phyloP scores from a whole-genome alignment of 2,329 filamentous ascomycete genomes.

The Ilyonectria sp. region DNA sequence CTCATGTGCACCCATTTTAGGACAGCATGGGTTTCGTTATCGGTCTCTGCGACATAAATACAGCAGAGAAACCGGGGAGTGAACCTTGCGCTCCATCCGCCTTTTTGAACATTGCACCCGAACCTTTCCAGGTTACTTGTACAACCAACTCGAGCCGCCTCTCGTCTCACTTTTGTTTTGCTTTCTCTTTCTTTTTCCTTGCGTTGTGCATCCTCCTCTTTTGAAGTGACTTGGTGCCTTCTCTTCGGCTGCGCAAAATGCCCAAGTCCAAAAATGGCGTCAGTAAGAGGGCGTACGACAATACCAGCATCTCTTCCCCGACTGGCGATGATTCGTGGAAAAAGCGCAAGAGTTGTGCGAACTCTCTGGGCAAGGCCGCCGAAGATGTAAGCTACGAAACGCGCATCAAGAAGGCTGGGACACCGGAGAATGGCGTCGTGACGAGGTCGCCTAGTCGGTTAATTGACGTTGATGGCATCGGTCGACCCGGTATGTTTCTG shows the following conservation, averaged over 20 bases:
- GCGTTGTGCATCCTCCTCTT: too few species aligned
- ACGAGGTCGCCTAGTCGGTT: slow-evolving; percentile 65
- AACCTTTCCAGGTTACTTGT: neutral
- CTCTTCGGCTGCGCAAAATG: neutral
- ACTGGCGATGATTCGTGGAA: slow-evolving; percentile 5
- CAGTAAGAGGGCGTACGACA: slow-evolving; percentile 3
- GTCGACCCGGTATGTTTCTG: slow-evolving; percentile 65
- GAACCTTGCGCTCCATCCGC: neutral
- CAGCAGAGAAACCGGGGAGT: neutral
- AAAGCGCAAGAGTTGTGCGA: slow-evolving; percentile 5
- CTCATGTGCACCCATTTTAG: neutral
- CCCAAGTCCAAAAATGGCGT: neutral
- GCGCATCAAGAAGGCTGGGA: neutral
- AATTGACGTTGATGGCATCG: slow-evolving; percentile 75
- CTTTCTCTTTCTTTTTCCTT: too few species aligned
- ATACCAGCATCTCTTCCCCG: neutral
- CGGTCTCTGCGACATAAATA: neutral
- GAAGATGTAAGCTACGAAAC: neutral
- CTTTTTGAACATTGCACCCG: neutral
- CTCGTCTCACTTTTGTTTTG: too few species aligned
- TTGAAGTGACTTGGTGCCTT: neutral
- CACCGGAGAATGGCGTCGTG: neutral
- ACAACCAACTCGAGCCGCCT: too few species aligned
- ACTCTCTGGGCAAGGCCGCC: neutral
- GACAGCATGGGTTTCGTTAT: neutral